Conservation (phyloP, 768 basidiomycete genomes). For the Floccularia luteovirens region DNA sequence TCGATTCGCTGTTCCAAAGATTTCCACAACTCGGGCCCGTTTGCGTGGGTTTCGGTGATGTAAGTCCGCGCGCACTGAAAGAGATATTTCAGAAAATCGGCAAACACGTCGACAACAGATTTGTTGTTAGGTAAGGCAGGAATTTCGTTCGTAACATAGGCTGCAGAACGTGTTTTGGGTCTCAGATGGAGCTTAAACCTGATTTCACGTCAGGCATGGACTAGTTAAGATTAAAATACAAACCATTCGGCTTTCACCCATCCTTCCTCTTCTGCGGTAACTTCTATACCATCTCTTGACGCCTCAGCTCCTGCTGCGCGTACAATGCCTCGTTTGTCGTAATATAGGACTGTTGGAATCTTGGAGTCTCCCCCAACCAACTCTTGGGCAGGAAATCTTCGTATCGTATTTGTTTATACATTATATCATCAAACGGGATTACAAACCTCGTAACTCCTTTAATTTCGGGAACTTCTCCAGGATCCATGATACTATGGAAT, state of each 20-base stretch:
- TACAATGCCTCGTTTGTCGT: slow-evolving; percentile 29
- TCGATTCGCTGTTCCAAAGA: slow-evolving; percentile 34
- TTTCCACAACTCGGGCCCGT: slow-evolving; percentile 36
- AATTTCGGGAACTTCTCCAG: slow-evolving; percentile 22
- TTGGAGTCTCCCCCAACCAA: slow-evolving; percentile 37
- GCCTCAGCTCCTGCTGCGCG: slow-evolving; percentile 40
- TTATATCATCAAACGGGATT: slow-evolving; percentile 3
- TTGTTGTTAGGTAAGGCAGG: slow-evolving; percentile 35
- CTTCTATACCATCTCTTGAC: slow-evolving; percentile 24
- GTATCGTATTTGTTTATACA: not conserved
- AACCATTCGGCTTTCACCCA: slow-evolving; percentile 42
- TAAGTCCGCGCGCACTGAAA: slow-evolving; percentile 33
- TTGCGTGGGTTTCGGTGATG: slow-evolving; percentile 37
- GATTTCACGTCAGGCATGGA: too few species aligned
- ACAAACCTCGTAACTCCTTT: slow-evolving; percentile 26
- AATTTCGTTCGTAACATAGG: slow-evolving; percentile 13
- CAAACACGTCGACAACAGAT: slow-evolving; percentile 32
- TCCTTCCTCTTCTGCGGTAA: slow-evolving; percentile 31
- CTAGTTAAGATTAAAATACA: too few species aligned
- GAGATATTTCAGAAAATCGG: slow-evolving; percentile 45
- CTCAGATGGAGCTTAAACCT: slow-evolving; percentile 33
- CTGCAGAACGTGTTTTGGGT: slow-evolving; percentile 14
- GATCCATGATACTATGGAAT: slow-evolving; percentile 24
- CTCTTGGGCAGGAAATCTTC: slow-evolving; percentile 40
- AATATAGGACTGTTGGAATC: slow-evolving; percentile 40